Conservation (phyloP, 148 eudicot genomes). For the Cornus kousa region DNA sequence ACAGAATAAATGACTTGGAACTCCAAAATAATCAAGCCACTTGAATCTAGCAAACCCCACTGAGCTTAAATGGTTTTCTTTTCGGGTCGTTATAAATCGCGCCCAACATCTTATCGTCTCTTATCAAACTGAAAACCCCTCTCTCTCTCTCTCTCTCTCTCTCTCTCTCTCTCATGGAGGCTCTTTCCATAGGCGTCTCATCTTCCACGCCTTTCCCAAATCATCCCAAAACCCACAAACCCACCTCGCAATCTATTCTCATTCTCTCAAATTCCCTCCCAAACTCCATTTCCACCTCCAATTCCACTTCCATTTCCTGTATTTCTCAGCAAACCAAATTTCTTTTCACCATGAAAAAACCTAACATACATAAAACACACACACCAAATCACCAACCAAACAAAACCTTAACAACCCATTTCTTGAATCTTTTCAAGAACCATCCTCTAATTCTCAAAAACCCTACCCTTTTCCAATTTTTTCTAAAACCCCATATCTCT, state of each 20-base stretch:
- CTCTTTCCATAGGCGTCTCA: slow-evolving; percentile 53
- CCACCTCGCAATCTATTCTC: slow-evolving; percentile 21
- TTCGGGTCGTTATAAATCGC: neutral
- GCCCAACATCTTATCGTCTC: slow-evolving; percentile 24
- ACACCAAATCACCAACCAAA: slow-evolving; percentile 9
- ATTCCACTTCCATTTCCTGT: neutral
- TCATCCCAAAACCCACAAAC: slow-evolving; percentile 41
- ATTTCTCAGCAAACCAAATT: slow-evolving; percentile 9
- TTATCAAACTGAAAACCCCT: slow-evolving; percentile 12
- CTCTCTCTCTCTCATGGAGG: slow-evolving; percentile 36
- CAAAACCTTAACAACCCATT: slow-evolving; percentile 8
- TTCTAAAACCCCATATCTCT: slow-evolving; percentile 37
- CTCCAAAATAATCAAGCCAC: no score
- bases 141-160: slow-evolving; percentile 3
- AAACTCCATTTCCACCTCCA: slow-evolving; percentile 13
- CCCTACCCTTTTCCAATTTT: slow-evolving; percentile 22
- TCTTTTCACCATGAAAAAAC: slow-evolving; percentile 10
- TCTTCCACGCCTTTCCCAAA: slow-evolving; percentile 41
- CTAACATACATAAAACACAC: slow-evolving; percentile 12
- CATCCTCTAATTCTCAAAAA: slow-evolving; percentile 17
- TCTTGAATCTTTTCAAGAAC: slow-evolving; percentile 7
- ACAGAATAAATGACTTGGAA: no score
- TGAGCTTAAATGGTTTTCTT: no score
- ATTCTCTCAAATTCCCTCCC: slow-evolving; percentile 14
- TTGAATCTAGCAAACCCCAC: no score